Evolutionary conservation across 768 basidiomycete species (phyloP).

Genomic region (Lyophyllum decastes): DNA sequence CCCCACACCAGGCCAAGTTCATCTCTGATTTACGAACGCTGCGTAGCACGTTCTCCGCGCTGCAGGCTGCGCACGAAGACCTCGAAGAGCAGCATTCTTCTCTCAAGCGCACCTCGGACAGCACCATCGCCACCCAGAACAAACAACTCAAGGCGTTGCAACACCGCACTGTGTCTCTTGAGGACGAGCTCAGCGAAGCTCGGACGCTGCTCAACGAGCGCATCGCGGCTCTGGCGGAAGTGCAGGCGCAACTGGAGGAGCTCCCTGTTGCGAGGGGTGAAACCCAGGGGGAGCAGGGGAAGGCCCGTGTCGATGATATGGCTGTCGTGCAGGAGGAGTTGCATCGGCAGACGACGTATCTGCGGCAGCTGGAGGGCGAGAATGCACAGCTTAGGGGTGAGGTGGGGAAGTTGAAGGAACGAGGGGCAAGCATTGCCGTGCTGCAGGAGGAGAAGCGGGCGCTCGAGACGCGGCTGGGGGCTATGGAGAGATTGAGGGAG

Average conservation of each 20-base stretch:
- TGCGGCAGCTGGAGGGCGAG: constrained; percentile 57
- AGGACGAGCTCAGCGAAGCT: constrained; percentile 46
- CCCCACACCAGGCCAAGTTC: constrained; percentile 38
- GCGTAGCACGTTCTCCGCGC: constrained; percentile 44
- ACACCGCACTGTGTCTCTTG: constrained; percentile 46
- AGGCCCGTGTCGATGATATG: constrained; percentile 36
- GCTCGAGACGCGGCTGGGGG: constrained; percentile 52
- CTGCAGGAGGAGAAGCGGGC: constrained; percentile 73
- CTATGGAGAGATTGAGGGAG: constrained; percentile 56
- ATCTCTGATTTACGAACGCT: constrained; percentile 55
- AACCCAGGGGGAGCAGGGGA: neutral
- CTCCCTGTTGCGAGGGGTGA: neutral
- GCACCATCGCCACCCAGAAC: constrained; percentile 51
- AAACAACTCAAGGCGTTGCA: constrained; percentile 50
- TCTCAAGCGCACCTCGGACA: constrained; percentile 48
- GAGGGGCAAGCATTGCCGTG: constrained; percentile 65
- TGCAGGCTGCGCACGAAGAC: constrained; percentile 63
- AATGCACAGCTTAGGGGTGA: constrained; percentile 61
- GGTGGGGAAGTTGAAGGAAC: constrained; percentile 51
- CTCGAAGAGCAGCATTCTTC: constrained; percentile 56
- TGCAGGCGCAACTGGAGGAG: neutral
- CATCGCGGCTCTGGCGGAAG: constrained; percentile 22
- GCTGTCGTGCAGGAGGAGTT: constrained; percentile 67
- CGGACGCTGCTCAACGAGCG: constrained; percentile 50
- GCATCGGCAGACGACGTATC: constrained; percentile 61